Conservation (phyloP, 179 eudicot species). For the Camellia oleifera region DNA sequence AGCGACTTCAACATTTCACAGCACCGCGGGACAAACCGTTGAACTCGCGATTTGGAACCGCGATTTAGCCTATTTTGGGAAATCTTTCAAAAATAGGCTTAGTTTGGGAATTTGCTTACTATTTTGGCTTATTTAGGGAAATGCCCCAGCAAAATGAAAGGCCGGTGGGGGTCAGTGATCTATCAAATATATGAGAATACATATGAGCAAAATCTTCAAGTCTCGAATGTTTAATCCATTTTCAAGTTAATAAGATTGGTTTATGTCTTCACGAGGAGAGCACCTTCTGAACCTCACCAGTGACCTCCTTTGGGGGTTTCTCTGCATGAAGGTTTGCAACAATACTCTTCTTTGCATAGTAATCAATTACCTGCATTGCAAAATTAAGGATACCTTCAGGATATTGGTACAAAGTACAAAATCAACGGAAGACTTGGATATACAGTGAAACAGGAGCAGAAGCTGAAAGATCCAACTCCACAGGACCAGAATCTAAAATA, state of each 20-base stretch:
- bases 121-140: too few species aligned
- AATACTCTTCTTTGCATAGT: conserved; percentile 57
- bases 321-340: conserved; percentile 69
- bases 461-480: not conserved
- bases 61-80: too few species aligned
- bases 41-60: too few species aligned
- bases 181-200: not conserved
- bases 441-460: not conserved
- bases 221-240: not conserved
- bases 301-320: conserved; percentile 78
- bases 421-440: not conserved
- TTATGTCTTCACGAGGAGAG: conserved; percentile 34
- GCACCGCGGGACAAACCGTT: too few species aligned
- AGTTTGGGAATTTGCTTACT: too few species aligned
- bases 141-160: not conserved
- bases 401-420: not conserved
- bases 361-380: conserved; percentile 56
- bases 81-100: too few species aligned
- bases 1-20: too few species aligned
- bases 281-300: conserved; percentile 65
- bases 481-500: not conserved
- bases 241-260: not conserved
- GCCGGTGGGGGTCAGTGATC: conserved; percentile 2
- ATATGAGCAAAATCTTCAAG: not conserved
- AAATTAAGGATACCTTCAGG: not conserved